Evolutionary conservation across 352 stramenopile species (phyloP).

Genomic region (Phytopythium ostracodes): DNA sequence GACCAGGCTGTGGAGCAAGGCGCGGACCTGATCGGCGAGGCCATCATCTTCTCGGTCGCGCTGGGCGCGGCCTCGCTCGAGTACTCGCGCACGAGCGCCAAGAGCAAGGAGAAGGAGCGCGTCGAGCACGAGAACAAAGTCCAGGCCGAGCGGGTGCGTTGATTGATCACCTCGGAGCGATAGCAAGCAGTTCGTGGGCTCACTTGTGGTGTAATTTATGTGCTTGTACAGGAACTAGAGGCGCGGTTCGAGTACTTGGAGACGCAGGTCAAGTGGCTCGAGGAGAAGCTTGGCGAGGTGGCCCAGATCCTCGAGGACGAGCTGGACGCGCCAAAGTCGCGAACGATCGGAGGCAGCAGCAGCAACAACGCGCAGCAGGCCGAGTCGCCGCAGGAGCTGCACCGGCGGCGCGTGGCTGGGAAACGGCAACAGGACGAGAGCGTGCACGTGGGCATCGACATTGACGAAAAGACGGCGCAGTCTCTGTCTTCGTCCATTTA

Average conservation of each 20-base stretch:
- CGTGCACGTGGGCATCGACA: slow-evolving; percentile 22
- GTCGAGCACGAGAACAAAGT: slow-evolving; percentile 43
- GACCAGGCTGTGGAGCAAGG: slow-evolving; percentile 79
- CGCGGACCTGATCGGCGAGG: slow-evolving; percentile 68
- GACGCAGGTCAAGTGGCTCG: slow-evolving; percentile 40
- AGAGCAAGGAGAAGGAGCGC: slow-evolving; percentile 51
- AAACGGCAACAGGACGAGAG: slow-evolving; percentile 17
- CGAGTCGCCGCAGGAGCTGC: slow-evolving; percentile 1
- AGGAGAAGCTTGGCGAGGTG: slow-evolving; percentile 32
- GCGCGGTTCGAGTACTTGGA: slow-evolving; percentile 50
- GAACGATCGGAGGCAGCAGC: slow-evolving; percentile 16
- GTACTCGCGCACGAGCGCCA: slow-evolving; percentile 64
- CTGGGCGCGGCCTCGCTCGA: slow-evolving; percentile 65
- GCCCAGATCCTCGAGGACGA: slow-evolving; percentile 33
- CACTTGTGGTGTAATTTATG: background rate
- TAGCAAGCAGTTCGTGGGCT: background rate
- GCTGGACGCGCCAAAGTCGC: slow-evolving; percentile 18
- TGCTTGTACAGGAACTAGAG: slow-evolving; percentile 26
- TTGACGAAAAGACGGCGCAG: slow-evolving; percentile 22
- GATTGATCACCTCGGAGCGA: background rate
- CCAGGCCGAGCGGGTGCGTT: slow-evolving; percentile 32
- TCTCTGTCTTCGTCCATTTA: slow-evolving; percentile 15
- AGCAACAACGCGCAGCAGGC: slow-evolving; percentile 3
- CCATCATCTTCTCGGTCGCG: slow-evolving; percentile 79
- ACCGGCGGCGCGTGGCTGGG: slow-evolving; percentile 4